Conservation (phyloP, 2,329 filamentous ascomycete species). For the Pseudomassariella vexata region DNA sequence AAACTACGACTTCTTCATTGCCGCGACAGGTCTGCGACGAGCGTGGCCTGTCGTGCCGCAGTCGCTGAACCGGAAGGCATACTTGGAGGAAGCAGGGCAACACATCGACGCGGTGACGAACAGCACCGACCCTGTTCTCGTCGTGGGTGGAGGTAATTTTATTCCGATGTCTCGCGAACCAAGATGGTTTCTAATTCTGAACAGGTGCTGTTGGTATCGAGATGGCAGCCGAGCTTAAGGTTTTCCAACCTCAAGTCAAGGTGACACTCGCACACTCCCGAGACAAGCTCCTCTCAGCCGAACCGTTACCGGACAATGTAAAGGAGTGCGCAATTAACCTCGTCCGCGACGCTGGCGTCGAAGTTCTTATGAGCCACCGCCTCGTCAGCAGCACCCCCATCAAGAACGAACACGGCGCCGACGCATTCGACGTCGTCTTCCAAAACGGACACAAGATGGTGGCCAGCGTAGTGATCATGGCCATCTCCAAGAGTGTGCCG, state of each 20-base stretch:
- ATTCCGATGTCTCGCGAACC: not conserved
- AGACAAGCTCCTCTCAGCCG: constrained; percentile 63
- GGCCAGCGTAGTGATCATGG: constrained; percentile 63
- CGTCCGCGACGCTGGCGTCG: constrained; percentile 56
- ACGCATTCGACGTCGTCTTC: constrained; percentile 47
- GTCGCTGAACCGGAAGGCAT: constrained; percentile 54
- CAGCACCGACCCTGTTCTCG: constrained; percentile 54
- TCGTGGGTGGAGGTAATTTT: constrained; percentile 62
- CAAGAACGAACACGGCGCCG: constrained; percentile 34
- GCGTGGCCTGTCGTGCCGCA: constrained; percentile 70
- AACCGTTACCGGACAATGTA: constrained; percentile 64
- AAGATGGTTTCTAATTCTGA: constrained; percentile 2
- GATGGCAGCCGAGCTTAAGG: constrained; percentile 74
- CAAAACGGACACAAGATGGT: constrained; percentile 53
- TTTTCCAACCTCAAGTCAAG: constrained; percentile 54
- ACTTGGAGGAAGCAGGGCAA: constrained; percentile 53
- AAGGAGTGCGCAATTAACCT: constrained; percentile 56
- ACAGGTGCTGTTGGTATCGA: constrained; percentile 72
- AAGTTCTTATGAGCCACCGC: constrained; percentile 57
- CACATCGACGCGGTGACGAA: constrained; percentile 52
- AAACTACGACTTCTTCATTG: constrained; percentile 70
- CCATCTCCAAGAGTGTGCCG: constrained; percentile 58
- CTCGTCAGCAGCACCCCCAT: constrained; percentile 43
- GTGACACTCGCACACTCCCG: constrained; percentile 75
- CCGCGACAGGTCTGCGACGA: constrained; percentile 63